phyloP scores from a whole-genome alignment of 2,329 filamentous ascomycete species.

The Fusarium albosuccineum region DNA sequence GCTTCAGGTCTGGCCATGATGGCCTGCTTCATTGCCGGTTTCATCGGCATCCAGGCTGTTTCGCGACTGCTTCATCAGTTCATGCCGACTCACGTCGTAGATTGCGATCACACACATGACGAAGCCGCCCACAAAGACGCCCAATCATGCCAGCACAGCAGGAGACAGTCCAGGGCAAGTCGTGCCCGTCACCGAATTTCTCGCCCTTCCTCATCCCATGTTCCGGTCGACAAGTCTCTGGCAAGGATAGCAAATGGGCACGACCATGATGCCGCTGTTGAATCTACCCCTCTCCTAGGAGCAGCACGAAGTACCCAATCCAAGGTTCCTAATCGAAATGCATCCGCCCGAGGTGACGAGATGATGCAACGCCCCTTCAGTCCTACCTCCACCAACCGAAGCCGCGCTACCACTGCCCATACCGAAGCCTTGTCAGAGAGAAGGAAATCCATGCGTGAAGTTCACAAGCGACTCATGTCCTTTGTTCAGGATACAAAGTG shows the following conservation, averaged over 20 bases:
- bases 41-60: constrained; percentile 79
- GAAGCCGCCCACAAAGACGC: constrained; percentile 58
- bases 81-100: constrained; percentile 83
- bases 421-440: constrained; percentile 52
- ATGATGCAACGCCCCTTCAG: constrained; percentile 45
- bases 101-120: constrained; percentile 81
- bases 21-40: constrained; percentile 77
- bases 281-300: constrained; percentile 65
- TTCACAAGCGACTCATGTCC: constrained; percentile 70
- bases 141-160: constrained; percentile 40
- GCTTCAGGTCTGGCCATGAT: constrained; percentile 77
- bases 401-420: constrained; percentile 46
- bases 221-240: constrained; percentile 34
- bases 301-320: constrained; percentile 45
- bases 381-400: constrained; percentile 40
- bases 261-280: constrained; percentile 47
- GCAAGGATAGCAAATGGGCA: constrained; percentile 38
- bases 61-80: constrained; percentile 79
- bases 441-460: constrained; percentile 66
- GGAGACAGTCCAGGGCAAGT: constrained; percentile 49
- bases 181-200: constrained; percentile 50
- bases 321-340: constrained; percentile 45
- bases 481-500: constrained; percentile 75
- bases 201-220: constrained; percentile 43
- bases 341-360: constrained; percentile 48